These are phyloP conservation scores for Phanerochaete carnosa DNA, from an alignment of 768 basidiomycete genomes.

Conservation along the genomic window DNA sequence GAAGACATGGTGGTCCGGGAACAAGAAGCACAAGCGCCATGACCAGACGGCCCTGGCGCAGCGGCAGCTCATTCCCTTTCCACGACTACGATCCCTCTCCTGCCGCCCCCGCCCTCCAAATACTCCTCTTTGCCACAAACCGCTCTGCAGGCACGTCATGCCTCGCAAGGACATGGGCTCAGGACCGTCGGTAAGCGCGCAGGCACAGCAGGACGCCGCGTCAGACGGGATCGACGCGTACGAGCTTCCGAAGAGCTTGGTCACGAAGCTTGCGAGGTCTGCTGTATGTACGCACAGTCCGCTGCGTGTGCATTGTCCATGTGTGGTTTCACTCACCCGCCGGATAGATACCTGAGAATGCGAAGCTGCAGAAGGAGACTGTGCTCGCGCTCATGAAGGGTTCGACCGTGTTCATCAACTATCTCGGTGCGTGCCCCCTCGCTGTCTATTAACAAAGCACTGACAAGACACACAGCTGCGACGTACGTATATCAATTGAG, in stretches of 20 bases:
- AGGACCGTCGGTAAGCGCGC: constrained; percentile 54
- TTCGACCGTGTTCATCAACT: constrained; percentile 94
- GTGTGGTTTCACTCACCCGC: not conserved
- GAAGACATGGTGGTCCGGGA: too few species aligned
- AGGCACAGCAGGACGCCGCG: constrained; percentile 75
- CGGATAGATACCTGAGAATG: constrained; percentile 72
- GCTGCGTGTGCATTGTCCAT: not conserved
- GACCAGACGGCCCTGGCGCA: too few species aligned
- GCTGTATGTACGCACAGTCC: constrained; percentile 48
- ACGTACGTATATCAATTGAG: constrained; percentile 32
- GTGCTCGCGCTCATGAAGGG: constrained; percentile 81
- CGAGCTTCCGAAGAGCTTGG: constrained; percentile 80
- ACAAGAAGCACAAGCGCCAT: too few species aligned
- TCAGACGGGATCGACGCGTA: constrained; percentile 87
- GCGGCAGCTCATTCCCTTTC: not conserved
- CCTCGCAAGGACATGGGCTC: constrained; percentile 63
- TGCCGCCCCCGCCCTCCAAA: not conserved
- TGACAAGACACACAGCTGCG: constrained; percentile 32
- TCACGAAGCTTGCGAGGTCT: constrained; percentile 83
- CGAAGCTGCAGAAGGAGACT: constrained; percentile 89
- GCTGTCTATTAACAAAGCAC: not conserved
- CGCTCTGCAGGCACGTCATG: constrained; percentile 36
- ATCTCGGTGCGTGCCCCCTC: constrained; percentile 59
- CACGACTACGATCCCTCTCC: not conserved
- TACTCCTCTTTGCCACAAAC: not conserved